Conservation (phyloP, 345 rosid genomes). For the Sapria himalayana region DNA sequence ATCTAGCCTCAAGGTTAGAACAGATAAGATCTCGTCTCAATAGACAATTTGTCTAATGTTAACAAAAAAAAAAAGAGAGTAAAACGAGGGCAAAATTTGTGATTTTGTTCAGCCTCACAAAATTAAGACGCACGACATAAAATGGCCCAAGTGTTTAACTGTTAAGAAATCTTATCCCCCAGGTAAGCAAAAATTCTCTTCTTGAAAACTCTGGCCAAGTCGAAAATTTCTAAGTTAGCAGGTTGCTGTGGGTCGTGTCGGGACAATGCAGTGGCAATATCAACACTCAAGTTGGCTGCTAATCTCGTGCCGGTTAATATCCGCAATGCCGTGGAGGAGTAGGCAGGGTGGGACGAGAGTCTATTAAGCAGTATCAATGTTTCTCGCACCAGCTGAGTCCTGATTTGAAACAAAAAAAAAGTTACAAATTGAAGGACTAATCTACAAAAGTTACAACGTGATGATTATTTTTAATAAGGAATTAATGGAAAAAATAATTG, state of each 20-base stretch:
- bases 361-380: slow-evolving; percentile 60
- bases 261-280: slow-evolving; percentile 46
- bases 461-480: too few species aligned
- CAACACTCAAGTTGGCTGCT: slow-evolving; percentile 58
- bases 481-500: too few species aligned
- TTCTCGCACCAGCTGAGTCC: slow-evolving; percentile 61
- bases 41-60: too few species aligned
- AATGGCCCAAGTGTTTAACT: too few species aligned
- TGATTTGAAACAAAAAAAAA: slow-evolving; percentile 11
- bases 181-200: slow-evolving; percentile 45
- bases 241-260: slow-evolving; percentile 22
- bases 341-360: slow-evolving; percentile 38
- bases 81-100: too few species aligned
- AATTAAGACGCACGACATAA: too few species aligned
- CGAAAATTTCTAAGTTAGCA: slow-evolving; percentile 39
- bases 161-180: slow-evolving; percentile 29
- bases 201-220: slow-evolving; percentile 44
- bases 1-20: too few species aligned
- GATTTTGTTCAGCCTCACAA: too few species aligned
- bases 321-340: slow-evolving; percentile 32
- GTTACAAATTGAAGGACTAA: too few species aligned
- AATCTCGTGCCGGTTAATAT: slow-evolving; percentile 47
- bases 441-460: too few species aligned
- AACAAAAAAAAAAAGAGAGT: too few species aligned
- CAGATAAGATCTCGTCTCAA: too few species aligned